Base-by-base conservation (phyloP, 1,284 basidiomycete species). In the Rhodofomes roseus region DNA sequence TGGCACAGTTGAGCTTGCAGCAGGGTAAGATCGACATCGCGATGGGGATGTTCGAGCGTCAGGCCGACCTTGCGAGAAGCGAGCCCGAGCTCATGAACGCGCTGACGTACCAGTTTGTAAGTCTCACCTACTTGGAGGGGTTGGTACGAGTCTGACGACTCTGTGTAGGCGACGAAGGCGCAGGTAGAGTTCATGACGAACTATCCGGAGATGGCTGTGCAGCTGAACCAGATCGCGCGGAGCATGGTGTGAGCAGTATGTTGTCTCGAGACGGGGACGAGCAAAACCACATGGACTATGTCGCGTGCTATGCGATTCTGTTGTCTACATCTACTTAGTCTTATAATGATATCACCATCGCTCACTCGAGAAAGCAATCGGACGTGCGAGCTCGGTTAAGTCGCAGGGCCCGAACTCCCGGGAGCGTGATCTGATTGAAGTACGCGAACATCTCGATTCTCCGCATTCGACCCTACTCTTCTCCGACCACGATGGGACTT, bases 1-100 rank as follows among this genome's bases (percentile, higher is more conserved):
- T 99, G 37, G 96, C 96, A 2, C 97, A 99, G 77, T 82, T 99
- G 23, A 87, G 84, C 62, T 74, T 99, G 65, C 96, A 99, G 77
- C 94, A 96, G 75, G 90, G 91, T 70, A 91, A 92, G 77, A 89
- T 97, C 61, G 87, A 91, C 53, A 83, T 90, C 62, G 96, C 96
- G 6, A 87, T 95, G 64, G 82, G 87, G 69, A 89, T 94, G 85
- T 98, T 99, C 70, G 85, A 89, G 70, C 83, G 86, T 69, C 91
- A 93, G 70, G 87, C 88, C 1, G 84, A 94, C 70, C 82, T 99
- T 62, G 94, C 96, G 18, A 81, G 96, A 72, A 96, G 92, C 40
- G 95, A 98, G 75, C 86, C 86, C 0, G 97, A 99, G 80, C 79
- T 99, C 63, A 80, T 91, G 55, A 93, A 90, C 71, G 92, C 95